Base-by-base conservation (phyloP, 768 basidiomycete species). In the Hysterangium stoloniferum region DNA sequence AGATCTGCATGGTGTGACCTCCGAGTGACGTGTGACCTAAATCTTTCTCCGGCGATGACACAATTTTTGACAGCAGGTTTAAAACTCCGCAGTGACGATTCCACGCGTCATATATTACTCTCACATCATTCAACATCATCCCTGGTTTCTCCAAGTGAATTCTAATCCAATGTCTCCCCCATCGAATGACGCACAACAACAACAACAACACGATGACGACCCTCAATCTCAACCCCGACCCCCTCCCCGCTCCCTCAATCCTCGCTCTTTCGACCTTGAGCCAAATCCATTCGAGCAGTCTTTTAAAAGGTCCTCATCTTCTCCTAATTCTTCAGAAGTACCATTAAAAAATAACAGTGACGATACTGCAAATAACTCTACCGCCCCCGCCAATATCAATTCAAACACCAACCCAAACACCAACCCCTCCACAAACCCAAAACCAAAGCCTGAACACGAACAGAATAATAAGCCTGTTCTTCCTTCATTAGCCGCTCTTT, bases 241-340 rank as follows among this genome's bases (percentile, higher is more conserved):
- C 54, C 17, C 55, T 17, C 17, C 11, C 17, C 15, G 29, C 29
- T 17, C 1, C 5, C 9, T 9, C 33, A 17, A 78, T 64, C 78
- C 71, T 22, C 74, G 80, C 61, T 76, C 76, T 13, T 82, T 86
- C 64, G 73, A 77, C 64, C 76, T 86, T 31, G 92, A 95, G 61
- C 86, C 85, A 1, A 95, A 95, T 63, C 92, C 93, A 0, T 96
- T 96, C 62, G 95, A 99, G 62, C 88, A 92, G 67, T 93, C 89
- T 48, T 98, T 98, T 64, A 82, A 84, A 31, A 65, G 68, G 24
- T 63, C 71, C 41, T 57, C 58, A 51, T 58, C 65, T 9, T 32
- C 54, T 12, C 49, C 25, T 41, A 42, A 44, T 47, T 47, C 19
- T 43, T n/a, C n/a, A 35, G 17, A 52, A 58, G 36, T 32, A 49